Conservation (phyloP, 257 asterid genomes). For the Echium plantagineum region DNA sequence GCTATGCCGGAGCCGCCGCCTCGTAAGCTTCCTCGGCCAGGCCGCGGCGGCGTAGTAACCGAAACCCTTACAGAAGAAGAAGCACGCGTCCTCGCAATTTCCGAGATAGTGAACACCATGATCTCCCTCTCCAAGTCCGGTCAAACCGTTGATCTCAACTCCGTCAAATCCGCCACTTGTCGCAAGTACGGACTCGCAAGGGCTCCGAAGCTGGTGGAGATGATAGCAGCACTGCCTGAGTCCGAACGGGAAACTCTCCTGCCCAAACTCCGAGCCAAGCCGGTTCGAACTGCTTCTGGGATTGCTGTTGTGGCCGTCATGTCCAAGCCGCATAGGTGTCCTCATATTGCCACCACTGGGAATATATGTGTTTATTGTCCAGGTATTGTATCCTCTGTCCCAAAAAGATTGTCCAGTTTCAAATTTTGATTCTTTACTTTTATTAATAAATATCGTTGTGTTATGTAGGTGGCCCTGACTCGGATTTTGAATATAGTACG, state of each 20-base stretch:
- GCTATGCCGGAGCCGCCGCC: too few relatives aligned
- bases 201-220: slow-evolving; percentile 95
- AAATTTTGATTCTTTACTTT: too few relatives aligned
- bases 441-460: slow-evolving; percentile 61
- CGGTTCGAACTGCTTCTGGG: slow-evolving; percentile 96
- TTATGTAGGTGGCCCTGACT: slow-evolving; percentile 53
- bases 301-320: slow-evolving; percentile 99
- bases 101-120: too few relatives aligned
- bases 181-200: slow-evolving; percentile 85
- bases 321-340: slow-evolving; percentile 99
- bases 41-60: too few relatives aligned
- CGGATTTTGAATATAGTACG: slow-evolving; percentile 96
- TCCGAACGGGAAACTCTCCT: slow-evolving; percentile 73
- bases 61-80: too few relatives aligned
- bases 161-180: slow-evolving; percentile 83
- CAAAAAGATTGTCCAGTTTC: slow-evolving; percentile 45
- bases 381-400: slow-evolving; percentile 18
- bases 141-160: slow-evolving; percentile 75
- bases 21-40: too few relatives aligned
- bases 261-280: slow-evolving; percentile 92
- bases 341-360: slow-evolving; percentile 96
- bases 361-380: slow-evolving; percentile 97
- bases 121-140: slow-evolving; percentile 18
- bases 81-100: too few relatives aligned
- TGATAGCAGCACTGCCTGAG: slow-evolving; percentile 96